Evolutionary conservation across 176 grass and related monocot species (phyloP).

Genomic region (Musa acuminata): DNA sequence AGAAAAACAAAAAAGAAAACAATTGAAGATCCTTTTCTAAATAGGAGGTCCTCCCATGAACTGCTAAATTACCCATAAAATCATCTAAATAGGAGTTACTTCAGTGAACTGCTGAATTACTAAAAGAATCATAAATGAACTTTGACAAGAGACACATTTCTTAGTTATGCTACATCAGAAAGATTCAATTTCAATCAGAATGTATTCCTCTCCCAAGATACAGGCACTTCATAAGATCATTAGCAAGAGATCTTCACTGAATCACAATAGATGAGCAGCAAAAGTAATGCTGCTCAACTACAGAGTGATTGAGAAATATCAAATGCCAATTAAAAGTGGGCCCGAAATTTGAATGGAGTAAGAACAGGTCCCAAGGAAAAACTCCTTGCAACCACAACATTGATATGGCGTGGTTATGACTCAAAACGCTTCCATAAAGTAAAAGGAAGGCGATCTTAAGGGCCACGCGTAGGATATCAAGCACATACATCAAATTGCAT

Average conservation of each 20-base stretch:
- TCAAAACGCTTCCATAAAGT: constrained; percentile 65
- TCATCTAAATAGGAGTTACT: too few species aligned
- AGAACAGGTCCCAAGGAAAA: constrained; percentile 49
- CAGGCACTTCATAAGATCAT: not conserved
- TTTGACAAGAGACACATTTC: too few species aligned
- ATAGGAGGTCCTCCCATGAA: too few species aligned
- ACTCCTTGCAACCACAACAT: constrained; percentile 32
- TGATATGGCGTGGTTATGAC: constrained; percentile 74
- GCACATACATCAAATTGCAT: not conserved
- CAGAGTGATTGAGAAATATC: not conserved
- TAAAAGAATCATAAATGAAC: too few species aligned
- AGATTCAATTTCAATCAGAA: not conserved
- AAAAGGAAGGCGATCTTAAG: constrained; percentile 82
- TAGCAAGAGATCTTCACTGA: not conserved
- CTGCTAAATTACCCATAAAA: too few species aligned
- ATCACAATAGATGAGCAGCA: not conserved
- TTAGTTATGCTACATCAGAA: too few species aligned
- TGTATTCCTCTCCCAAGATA: not conserved
- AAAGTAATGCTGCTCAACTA: not conserved
- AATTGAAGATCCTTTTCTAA: too few species aligned
- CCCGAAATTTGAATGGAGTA: constrained; percentile 27
- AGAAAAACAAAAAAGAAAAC: too few species aligned
- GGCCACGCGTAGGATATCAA: constrained; percentile 25
- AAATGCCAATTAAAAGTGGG: constrained; percentile 11
- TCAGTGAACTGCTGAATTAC: too few species aligned